These are phyloP conservation scores for Actinidia arguta DNA, from an alignment of 179 eudicot species.

Conservation along the genomic window DNA sequence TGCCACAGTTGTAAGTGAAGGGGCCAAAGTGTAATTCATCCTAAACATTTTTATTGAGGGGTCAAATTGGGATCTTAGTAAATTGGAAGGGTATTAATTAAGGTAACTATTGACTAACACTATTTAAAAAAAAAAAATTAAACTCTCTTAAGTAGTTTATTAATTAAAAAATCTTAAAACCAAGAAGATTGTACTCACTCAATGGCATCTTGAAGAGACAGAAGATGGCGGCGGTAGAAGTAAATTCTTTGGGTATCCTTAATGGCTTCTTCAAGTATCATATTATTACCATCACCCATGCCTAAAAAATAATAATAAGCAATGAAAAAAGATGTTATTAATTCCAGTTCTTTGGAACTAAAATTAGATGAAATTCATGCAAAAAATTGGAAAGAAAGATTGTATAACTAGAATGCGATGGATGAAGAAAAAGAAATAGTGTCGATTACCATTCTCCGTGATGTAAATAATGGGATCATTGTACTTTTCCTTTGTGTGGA, in stretches of 20 bases:
- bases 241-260: constrained; percentile 25
- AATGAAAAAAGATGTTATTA: neutral
- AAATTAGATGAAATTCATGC: too few relatives aligned
- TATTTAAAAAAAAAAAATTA: too few relatives aligned
- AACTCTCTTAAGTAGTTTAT: too few relatives aligned
- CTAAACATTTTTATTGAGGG: too few relatives aligned
- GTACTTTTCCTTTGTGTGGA: constrained; percentile 42
- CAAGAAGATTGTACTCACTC: constrained; percentile 11
- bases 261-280: constrained; percentile 18
- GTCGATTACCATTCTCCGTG: constrained; percentile 41
- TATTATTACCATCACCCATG: constrained; percentile 25
- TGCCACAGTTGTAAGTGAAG: too few relatives aligned
- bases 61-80: too few relatives aligned
- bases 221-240: constrained; percentile 23
- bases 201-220: constrained; percentile 19
- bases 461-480: constrained; percentile 41
- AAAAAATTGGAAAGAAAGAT: too few relatives aligned
- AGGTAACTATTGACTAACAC: too few relatives aligned
- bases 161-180: neutral
- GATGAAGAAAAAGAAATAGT: neutral
- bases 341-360: neutral
- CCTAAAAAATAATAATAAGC: constrained; percentile 8
- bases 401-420: too few relatives aligned
- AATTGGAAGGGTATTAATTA: too few relatives aligned
- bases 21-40: too few relatives aligned